phyloP scores from a whole-genome alignment of 768 basidiomycete genomes.

The Leucocoprinus birnbaumii region DNA sequence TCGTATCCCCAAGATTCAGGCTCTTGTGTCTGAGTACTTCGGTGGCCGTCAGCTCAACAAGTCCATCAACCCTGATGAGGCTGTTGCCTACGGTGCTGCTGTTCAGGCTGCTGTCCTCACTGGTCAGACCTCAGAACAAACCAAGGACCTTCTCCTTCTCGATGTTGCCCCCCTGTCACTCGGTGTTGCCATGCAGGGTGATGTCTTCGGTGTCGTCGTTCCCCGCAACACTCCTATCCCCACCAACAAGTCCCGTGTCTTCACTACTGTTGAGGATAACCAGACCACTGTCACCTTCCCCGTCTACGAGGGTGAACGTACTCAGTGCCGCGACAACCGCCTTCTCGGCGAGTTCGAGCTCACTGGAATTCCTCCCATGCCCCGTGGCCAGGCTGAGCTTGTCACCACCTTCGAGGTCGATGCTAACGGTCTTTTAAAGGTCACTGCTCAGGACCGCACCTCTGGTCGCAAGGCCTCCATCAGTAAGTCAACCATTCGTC shows the following conservation, averaged over 20 bases:
- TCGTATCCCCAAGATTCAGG: constrained; percentile 99
- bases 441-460: constrained; percentile 96
- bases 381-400: constrained; percentile 97
- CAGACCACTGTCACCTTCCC: constrained; percentile 99
- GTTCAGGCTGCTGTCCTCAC: constrained; percentile 99
- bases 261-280: constrained; percentile 99
- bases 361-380: constrained; percentile 98
- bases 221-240: constrained; percentile 99
- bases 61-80: constrained; percentile 99
- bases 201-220: constrained; percentile 99
- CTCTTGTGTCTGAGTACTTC: constrained; percentile 98
- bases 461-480: constrained; percentile 99
- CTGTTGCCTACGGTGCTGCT: constrained; percentile 99
- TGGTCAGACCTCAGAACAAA: constrained; percentile 98
- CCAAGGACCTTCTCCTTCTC: constrained; percentile 95
- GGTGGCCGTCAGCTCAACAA: constrained; percentile 98
- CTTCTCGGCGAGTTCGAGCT: constrained; percentile 99
- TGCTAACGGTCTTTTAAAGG: constrained; percentile 98
- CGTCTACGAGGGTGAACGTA: constrained; percentile 99
- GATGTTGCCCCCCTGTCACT: constrained; percentile 98
- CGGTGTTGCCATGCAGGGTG: constrained; percentile 99
- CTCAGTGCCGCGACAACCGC: constrained; percentile 99
- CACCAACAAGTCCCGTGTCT: constrained; percentile 97
- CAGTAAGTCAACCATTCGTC: constrained; percentile 48
- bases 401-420: constrained; percentile 99